Evolutionary conservation across 2,329 filamentous ascomycete species (phyloP).

Genomic region (Hypoxylon sp.): DNA sequence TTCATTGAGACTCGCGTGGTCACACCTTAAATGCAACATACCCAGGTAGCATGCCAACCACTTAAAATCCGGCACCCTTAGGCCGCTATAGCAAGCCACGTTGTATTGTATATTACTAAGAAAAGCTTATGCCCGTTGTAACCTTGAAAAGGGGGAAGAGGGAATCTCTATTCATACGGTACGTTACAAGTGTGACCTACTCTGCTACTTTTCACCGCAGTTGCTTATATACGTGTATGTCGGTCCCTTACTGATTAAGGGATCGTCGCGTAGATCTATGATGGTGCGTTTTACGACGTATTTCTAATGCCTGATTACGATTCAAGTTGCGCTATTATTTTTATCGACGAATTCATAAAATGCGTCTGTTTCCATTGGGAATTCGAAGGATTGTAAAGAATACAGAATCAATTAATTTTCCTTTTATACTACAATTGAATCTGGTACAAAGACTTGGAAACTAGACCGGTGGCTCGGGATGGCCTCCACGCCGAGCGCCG

Average conservation of each 20-base stretch:
- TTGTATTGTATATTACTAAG: neutral
- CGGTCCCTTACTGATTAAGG: constrained; percentile 12
- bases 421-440: neutral
- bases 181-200: neutral
- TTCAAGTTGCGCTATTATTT: constrained; percentile 3
- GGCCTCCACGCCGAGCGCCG: constrained; percentile 25
- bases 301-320: constrained; percentile 11
- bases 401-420: neutral
- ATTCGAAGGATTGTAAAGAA: neutral
- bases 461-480: neutral
- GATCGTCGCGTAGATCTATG: constrained; percentile 31
- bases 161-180: neutral
- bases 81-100: constrained; percentile 8
- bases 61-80: constrained; percentile 11
- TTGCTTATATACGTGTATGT: neutral
- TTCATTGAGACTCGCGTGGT: constrained; percentile 1
- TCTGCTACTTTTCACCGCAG: neutral
- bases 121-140: constrained; percentile 6
- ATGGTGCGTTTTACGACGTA: constrained; percentile 15
- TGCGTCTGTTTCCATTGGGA: neutral
- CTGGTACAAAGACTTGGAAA: neutral
- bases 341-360: neutral
- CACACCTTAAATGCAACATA: neutral
- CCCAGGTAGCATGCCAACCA: constrained; percentile 4
- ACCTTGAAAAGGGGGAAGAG: constrained; percentile 9